A percentile compares a stretch with the other conserved stretches of the same genome.
Conservation (phyloP, 2,329 filamentous ascomycete genomes). For the Trichoderma simmonsii region DNA sequence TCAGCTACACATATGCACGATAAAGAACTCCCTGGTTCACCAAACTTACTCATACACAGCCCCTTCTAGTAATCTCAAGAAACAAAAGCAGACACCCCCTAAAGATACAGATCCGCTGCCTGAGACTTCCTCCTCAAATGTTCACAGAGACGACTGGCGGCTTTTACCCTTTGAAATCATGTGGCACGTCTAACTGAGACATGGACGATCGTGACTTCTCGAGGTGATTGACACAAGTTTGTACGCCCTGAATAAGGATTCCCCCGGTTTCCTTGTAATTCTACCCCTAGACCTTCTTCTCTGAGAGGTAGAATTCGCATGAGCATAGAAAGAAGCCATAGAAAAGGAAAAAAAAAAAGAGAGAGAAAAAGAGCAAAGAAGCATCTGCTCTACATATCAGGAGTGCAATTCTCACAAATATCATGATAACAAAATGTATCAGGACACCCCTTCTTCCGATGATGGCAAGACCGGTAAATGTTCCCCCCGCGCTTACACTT, state of each 20-base stretch:
- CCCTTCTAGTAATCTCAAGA: background rate
- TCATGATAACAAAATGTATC: constrained; percentile 52
- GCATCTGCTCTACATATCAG: constrained; percentile 27
- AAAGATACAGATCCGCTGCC: background rate
- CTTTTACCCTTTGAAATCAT: background rate
- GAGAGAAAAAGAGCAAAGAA: background rate
- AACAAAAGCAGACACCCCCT: background rate
- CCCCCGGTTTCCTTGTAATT: background rate
- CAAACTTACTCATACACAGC: background rate
- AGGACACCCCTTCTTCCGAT: constrained; percentile 44
- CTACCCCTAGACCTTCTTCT: background rate
- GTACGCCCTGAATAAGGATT: background rate
- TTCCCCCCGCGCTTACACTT: constrained; percentile 47
- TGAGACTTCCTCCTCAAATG: background rate
- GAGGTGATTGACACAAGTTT: background rate
- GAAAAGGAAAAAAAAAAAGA: background rate
- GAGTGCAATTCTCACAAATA: constrained; percentile 44
- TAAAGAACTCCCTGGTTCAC: background rate
- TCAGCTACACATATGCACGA: background rate
- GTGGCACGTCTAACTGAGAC: background rate
- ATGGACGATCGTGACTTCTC: background rate
- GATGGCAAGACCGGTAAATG: constrained; percentile 43
- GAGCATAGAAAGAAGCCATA: background rate
- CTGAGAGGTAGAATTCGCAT: background rate
- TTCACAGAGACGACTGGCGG: background rate